These are phyloP conservation scores for Podospora pseudopauciseta DNA, from an alignment of 495 filamentous ascomycete genomes.

Conservation along the genomic window DNA sequence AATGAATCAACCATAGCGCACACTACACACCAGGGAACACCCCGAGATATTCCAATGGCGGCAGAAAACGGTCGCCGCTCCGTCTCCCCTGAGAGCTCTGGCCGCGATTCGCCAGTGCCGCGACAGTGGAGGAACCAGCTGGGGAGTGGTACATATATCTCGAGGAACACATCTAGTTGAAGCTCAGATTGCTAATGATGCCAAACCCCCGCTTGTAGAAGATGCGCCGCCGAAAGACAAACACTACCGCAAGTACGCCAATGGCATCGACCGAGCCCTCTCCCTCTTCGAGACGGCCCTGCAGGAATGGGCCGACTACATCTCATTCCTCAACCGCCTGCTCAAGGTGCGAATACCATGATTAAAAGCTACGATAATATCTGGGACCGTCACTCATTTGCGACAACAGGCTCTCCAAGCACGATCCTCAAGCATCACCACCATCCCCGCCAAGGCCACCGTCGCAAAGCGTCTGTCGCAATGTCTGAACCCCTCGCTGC, in stretches of 20 bases:
- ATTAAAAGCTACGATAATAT: neutral
- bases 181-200: neutral
- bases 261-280: conserved; percentile 80
- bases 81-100: conserved; percentile 72
- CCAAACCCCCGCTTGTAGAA: conserved; percentile 34
- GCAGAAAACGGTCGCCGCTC: conserved; percentile 68
- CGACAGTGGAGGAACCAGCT: conserved; percentile 57
- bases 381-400: neutral
- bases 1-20: conserved; percentile 26
- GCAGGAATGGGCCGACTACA: conserved; percentile 99
- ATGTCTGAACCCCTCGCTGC: conserved; percentile 87
- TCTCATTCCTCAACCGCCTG: conserved; percentile 88
- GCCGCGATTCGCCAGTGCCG: conserved; percentile 64
- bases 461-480: conserved; percentile 91
- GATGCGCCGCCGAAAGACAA: conserved; percentile 80
- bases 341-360: conserved; percentile 61
- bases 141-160: conserved; percentile 40
- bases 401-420: conserved; percentile 74
- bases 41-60: conserved; percentile 53
- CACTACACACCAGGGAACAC: conserved; percentile 17
- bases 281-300: conserved; percentile 87
- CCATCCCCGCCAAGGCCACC: conserved; percentile 77
- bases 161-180: conserved; percentile 20
- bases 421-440: conserved; percentile 63
- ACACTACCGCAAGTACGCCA: conserved; percentile 84